Conservation (phyloP, 805 yeast species). For the Groenewaldozyma salmanticensis region DNA sequence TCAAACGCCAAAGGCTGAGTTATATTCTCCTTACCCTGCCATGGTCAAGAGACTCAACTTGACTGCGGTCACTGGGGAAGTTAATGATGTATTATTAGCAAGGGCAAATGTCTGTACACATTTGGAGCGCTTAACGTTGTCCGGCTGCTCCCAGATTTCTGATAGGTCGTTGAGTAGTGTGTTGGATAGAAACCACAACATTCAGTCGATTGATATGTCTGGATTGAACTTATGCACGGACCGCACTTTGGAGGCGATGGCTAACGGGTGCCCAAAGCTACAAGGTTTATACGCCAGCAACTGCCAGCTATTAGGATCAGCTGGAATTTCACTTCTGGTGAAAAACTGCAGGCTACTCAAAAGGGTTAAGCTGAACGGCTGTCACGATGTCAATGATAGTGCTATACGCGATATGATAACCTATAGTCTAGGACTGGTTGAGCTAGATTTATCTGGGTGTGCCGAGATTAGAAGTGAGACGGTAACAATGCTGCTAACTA, state of each 20-base stretch:
- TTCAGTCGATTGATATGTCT: constrained; percentile 82
- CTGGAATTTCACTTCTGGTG: constrained; percentile 50
- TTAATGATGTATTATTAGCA: constrained; percentile 53
- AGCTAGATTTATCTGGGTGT: constrained; percentile 81
- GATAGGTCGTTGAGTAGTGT: constrained; percentile 53
- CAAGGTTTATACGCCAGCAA: constrained; percentile 90
- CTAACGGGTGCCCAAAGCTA: constrained; percentile 59
- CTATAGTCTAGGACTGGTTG: constrained; percentile 75
- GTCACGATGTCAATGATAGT: constrained; percentile 53
- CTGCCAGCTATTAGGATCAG: constrained; percentile 60
- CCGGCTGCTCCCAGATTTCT: constrained; percentile 61
- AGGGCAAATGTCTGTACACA: constrained; percentile 56
- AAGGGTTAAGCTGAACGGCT: constrained; percentile 72
- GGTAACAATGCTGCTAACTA: constrained; percentile 45
- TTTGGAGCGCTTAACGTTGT: constrained; percentile 77
- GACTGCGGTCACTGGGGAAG: constrained; percentile 57
- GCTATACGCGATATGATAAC: constrained; percentile 50
- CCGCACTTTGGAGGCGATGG: constrained; percentile 56
- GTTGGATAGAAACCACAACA: constrained; percentile 51
- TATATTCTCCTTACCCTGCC: constrained; percentile 46
- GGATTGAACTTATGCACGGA: constrained; percentile 66
- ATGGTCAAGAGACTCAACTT: constrained; percentile 74
- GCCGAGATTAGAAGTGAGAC: constrained; percentile 60
- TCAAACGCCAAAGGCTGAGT: constrained; percentile 37
- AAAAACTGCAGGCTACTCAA: constrained; percentile 62